phyloP scores from a whole-genome alignment of 1,139 yeast species.

The Debaryomyces robertsiae region DNA sequence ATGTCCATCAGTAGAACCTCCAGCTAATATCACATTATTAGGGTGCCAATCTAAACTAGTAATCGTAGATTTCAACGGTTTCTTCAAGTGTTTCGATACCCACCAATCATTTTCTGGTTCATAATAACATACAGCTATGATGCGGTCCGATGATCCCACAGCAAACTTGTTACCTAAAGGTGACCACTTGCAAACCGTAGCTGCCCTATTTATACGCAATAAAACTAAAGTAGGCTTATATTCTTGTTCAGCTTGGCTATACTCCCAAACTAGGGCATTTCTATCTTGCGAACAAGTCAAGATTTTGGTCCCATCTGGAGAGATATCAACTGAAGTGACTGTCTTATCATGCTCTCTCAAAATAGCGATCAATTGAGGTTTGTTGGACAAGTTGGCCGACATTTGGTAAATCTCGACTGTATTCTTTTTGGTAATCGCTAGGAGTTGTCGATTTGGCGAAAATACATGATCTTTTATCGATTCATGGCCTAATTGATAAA shows the following conservation, averaged over 20 bases:
- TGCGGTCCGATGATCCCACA: slow-evolving; percentile 93
- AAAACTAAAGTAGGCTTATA: slow-evolving; percentile 89
- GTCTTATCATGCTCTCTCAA: slow-evolving; percentile 90
- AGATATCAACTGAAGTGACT: slow-evolving; percentile 92
- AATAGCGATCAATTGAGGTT: slow-evolving; percentile 58
- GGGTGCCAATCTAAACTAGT: slow-evolving; percentile 93
- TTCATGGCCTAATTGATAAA: slow-evolving; percentile 71
- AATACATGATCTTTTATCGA: slow-evolving; percentile 93
- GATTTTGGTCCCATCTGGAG: slow-evolving; percentile 77
- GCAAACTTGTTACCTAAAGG: slow-evolving; percentile 94
- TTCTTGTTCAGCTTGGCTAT: slow-evolving; percentile 45
- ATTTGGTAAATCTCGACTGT: slow-evolving; percentile 74
- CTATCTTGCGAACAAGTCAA: slow-evolving; percentile 98
- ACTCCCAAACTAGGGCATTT: slow-evolving; percentile 96
- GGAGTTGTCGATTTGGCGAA: slow-evolving; percentile 62
- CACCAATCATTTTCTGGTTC: slow-evolving; percentile 99
- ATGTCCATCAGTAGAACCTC: slow-evolving; percentile 95
- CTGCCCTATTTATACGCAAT: slow-evolving; percentile 90
- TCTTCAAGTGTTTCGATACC: slow-evolving; percentile 96
- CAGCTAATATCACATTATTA: slow-evolving; percentile 82
- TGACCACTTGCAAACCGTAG: slow-evolving; percentile 92
- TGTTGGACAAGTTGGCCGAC: slow-evolving; percentile 30
- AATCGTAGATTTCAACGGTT: slow-evolving; percentile 87
- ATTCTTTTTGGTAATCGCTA: slow-evolving; percentile 83
- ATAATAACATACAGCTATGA: slow-evolving; percentile 93